Percentiles rank a stretch among this genome's conserved stretches.
Conservation (phyloP, 495 filamentous ascomycete species). For the Hyaloscypha bicolor region DNA sequence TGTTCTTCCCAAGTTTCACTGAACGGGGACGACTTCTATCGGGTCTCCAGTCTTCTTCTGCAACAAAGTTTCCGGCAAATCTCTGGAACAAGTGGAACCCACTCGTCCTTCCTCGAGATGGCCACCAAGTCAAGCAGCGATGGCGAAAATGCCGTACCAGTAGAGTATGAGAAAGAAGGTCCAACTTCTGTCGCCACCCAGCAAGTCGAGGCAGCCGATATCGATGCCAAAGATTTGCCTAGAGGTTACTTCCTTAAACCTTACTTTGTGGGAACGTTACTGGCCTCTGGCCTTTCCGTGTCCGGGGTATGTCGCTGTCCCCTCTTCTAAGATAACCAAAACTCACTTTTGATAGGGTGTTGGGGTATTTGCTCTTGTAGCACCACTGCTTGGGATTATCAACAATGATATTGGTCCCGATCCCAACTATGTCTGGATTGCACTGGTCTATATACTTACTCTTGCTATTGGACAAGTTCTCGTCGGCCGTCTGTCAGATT, state of each 20-base stretch:
- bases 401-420: slow-evolving; percentile 39
- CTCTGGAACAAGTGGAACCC: too few relatives aligned
- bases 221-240: neutral
- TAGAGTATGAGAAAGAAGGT: too few relatives aligned
- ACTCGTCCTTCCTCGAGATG: too few relatives aligned
- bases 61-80: too few relatives aligned
- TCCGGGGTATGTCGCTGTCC: neutral
- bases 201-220: neutral
- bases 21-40: too few relatives aligned
- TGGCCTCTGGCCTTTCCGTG: neutral
- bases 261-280: neutral
- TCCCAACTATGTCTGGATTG: slow-evolving; percentile 40
- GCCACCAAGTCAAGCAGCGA: too few relatives aligned
- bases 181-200: too few relatives aligned
- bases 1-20: too few relatives aligned
- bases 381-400: slow-evolving; percentile 20
- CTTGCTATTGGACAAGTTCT: slow-evolving; percentile 28
- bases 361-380: slow-evolving; percentile 7
- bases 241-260: slow-evolving; percentile 9
- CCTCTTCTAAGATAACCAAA: neutral
- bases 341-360: neutral
- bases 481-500: slow-evolving; percentile 39
- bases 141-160: too few relatives aligned
- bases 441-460: slow-evolving; percentile 38
- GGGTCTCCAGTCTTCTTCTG: too few relatives aligned